Conservation (phyloP, 176 grass and related monocot species). For the Triticum dicoccoides region DNA sequence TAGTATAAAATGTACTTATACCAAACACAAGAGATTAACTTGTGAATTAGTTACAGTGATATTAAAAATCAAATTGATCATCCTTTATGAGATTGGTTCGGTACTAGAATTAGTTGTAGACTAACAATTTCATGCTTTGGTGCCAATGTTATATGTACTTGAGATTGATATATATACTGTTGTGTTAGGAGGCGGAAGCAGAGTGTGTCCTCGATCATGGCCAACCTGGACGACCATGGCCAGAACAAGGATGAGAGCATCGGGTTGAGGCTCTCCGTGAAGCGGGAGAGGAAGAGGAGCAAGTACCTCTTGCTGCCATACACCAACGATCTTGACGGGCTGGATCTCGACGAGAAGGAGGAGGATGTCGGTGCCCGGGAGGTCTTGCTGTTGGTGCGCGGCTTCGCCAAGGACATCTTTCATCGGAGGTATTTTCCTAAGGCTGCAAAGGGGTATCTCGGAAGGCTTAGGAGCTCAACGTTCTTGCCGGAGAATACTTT, state of each 20-base stretch:
- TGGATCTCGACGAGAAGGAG: background rate
- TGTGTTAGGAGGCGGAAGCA: background rate
- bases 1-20: too few relatives aligned
- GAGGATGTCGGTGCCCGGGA: background rate
- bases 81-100: too few relatives aligned
- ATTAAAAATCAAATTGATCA: too few relatives aligned
- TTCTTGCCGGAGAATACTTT: background rate
- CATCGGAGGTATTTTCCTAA: constrained; percentile 17
- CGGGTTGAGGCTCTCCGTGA: background rate
- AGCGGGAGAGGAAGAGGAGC: constrained; percentile 74
- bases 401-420: constrained; percentile 24
- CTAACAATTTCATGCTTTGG: too few relatives aligned
- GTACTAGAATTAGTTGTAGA: too few relatives aligned
- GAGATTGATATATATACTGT: background rate
- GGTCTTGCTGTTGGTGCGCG: constrained; percentile 32
- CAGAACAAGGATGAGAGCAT: background rate
- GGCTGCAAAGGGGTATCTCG: constrained; percentile 33
- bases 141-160: background rate
- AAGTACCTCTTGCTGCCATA: constrained; percentile 81
- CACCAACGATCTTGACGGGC: constrained; percentile 15
- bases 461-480: constrained; percentile 39
- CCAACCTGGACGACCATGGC: background rate
- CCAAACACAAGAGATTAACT: background rate
- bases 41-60: background rate
- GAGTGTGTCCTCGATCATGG: background rate